These are phyloP conservation scores for Herpetomonas tarakana DNA, from an alignment of 208 protist species.

Conservation along the genomic window DNA sequence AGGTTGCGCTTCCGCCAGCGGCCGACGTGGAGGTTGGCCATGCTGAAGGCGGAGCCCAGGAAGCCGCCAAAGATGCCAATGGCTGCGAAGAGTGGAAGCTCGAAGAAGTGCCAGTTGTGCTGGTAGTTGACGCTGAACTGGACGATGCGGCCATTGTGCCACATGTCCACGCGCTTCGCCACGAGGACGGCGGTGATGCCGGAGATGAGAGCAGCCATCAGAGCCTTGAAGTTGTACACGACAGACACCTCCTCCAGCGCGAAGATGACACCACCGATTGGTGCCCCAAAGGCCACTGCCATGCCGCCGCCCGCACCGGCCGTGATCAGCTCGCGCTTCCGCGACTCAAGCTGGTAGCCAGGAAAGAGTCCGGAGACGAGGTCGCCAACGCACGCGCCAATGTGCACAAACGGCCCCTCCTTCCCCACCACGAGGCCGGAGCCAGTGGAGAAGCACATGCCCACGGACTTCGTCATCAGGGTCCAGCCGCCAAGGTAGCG, in stretches of 20 bases:
- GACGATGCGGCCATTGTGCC: conserved; percentile 72
- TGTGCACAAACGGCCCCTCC: conserved; percentile 89
- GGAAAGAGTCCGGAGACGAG: conserved; percentile 57
- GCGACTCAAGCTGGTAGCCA: conserved; percentile 52
- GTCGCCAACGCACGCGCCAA: conserved; percentile 75
- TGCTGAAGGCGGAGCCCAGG: conserved; percentile 60
- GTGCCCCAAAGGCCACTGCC: conserved; percentile 76
- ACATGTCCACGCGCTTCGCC: conserved; percentile 64
- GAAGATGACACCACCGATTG: conserved; percentile 77
- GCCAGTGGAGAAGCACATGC: conserved; percentile 73
- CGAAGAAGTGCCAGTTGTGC: conserved; percentile 81
- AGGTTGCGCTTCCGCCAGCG: conserved; percentile 52
- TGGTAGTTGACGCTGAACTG: conserved; percentile 86
- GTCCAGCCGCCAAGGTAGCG: conserved; percentile 75
- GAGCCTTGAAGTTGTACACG: conserved; percentile 83
- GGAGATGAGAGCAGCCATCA: conserved; percentile 87
- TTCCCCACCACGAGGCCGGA: conserved; percentile 80
- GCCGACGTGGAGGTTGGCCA: conserved; percentile 48
- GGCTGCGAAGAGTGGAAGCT: conserved; percentile 63
- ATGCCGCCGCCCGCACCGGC: conserved; percentile 66
- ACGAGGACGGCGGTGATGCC: conserved; percentile 78
- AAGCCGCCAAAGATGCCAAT: conserved; percentile 70
- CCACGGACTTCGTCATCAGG: conserved; percentile 69
- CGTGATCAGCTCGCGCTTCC: conserved; percentile 65
- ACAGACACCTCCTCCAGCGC: conserved; percentile 77